A percentile compares a stretch with the other conserved stretches of the same genome.
phyloP scores from a whole-genome alignment of 1,284 basidiomycete genomes.

The Peniophora sp. region DNA sequence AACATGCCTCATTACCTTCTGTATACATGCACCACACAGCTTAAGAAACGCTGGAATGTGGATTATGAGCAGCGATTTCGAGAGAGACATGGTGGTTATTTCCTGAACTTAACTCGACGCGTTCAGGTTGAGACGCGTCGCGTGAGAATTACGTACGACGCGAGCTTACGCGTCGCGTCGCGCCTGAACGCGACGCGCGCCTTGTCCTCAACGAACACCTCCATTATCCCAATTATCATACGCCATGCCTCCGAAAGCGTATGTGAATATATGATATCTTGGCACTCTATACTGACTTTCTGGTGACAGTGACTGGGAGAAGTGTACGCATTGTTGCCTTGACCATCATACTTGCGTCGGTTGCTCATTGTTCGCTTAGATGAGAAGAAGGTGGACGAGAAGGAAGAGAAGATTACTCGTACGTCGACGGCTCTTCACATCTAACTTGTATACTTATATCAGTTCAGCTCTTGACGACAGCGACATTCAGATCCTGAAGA shows the following conservation, averaged over 20 bases:
- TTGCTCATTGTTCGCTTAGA: conserved; percentile 32
- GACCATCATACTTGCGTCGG: conserved; percentile 3
- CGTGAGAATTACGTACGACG: too few relatives aligned
- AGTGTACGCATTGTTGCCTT: conserved; percentile 51
- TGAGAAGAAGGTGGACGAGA: conserved; percentile 73
- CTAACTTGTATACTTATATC: conserved; percentile 8
- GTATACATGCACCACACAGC: too few relatives aligned
- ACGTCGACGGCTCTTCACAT: conserved; percentile 19
- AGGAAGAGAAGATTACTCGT: conserved; percentile 91
- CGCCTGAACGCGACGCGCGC: too few relatives aligned
- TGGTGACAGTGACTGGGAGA: conserved; percentile 84
- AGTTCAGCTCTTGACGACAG: conserved; percentile 86
- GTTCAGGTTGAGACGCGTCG: too few relatives aligned
- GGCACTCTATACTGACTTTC: conserved; percentile 8
- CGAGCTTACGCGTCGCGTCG: too few relatives aligned
- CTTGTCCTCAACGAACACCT: too few relatives aligned
- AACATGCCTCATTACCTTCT: too few relatives aligned
- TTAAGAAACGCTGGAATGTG: too few relatives aligned
- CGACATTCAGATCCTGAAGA: conserved; percentile 99
- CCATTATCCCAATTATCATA: too few relatives aligned
- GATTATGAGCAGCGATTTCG: too few relatives aligned
- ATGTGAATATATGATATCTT: conserved; percentile 19
- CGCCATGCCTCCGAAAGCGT: conserved; percentile 80
- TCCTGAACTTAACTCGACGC: too few relatives aligned
- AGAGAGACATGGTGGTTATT: too few relatives aligned